These are phyloP conservation scores for Saccharomycopsis vini DNA, from an alignment of 805 yeast genomes.

Conservation along the genomic window DNA sequence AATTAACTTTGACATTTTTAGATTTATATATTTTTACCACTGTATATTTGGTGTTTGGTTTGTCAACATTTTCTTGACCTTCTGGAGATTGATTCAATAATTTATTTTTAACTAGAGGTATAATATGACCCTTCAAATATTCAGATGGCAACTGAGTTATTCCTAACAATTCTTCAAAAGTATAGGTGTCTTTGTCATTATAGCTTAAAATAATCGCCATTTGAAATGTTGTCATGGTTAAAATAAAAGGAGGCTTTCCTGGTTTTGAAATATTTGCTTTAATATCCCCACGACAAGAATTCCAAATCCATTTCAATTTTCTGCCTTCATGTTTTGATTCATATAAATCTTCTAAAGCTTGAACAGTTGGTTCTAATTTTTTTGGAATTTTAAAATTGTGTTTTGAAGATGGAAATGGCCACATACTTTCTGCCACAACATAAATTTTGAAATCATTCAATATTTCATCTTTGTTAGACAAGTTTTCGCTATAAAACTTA, in stretches of 20 bases:
- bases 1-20: conserved; percentile 74
- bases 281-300: conserved; percentile 83
- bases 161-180: conserved; percentile 51
- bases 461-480: conserved; percentile 26
- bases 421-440: conserved; percentile 79
- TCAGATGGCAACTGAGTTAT: conserved; percentile 60
- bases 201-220: conserved; percentile 80
- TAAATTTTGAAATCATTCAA: conserved; percentile 57
- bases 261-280: conserved; percentile 77
- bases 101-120: conserved; percentile 72
- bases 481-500: conserved; percentile 36
- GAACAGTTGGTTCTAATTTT: conserved; percentile 54
- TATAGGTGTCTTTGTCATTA: conserved; percentile 56
- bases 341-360: conserved; percentile 61
- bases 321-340: conserved; percentile 74
- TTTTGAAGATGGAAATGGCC: conserved; percentile 59
- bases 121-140: conserved; percentile 64
- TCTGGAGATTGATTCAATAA: conserved; percentile 60
- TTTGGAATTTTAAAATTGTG: conserved; percentile 52
- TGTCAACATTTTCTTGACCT: conserved; percentile 42
- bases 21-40: conserved; percentile 77
- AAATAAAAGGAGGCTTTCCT: conserved; percentile 71
- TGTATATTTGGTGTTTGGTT: conserved; percentile 52
- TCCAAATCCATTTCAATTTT: conserved; percentile 93
- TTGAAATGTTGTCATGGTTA: conserved; percentile 79